Percentiles rank a stretch among this genome's conserved stretches.
Evolutionary conservation across 2,329 filamentous ascomycete species (phyloP).

Genomic region (Elsinoe perseae): DNA sequence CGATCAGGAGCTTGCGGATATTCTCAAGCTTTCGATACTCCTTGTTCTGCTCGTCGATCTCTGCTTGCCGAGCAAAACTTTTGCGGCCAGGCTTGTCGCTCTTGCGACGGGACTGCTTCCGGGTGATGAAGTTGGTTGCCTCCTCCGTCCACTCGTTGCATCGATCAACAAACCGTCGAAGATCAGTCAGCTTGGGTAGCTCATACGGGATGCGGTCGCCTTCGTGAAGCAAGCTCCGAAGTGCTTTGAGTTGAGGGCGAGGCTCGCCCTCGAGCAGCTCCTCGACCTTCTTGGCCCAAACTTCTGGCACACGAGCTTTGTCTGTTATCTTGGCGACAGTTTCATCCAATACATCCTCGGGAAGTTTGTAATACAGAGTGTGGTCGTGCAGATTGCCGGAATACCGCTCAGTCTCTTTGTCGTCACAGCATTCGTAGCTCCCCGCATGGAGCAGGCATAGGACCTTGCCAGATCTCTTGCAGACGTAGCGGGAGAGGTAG

Average conservation of each 20-base stretch:
- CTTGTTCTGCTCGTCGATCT: conserved; percentile 73
- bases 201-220: conserved; percentile 94
- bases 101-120: conserved; percentile 94
- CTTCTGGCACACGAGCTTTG: conserved; percentile 75
- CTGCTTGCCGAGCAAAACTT: conserved; percentile 60
- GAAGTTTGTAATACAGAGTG: conserved; percentile 66
- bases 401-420: conserved; percentile 59
- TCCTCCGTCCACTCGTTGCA: conserved; percentile 98
- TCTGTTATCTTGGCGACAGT: conserved; percentile 72
- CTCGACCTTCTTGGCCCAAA: conserved; percentile 85
- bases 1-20: conserved; percentile 72
- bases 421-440: conserved; percentile 69
- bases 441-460: conserved; percentile 79
- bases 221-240: conserved; percentile 78
- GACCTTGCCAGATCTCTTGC: conserved; percentile 70
- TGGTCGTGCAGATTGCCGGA: conserved; percentile 51
- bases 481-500: conserved; percentile 85
- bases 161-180: conserved; percentile 85
- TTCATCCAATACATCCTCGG: conserved; percentile 59
- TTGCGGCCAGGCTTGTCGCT: conserved; percentile 82
- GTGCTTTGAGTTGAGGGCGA: conserved; percentile 74
- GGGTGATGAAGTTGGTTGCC: conserved; percentile 88
- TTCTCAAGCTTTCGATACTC: conserved; percentile 85
- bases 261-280: conserved; percentile 75
- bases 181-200: conserved; percentile 69